phyloP scores from a whole-genome alignment of 2,329 filamentous ascomycete genomes.

The Claviceps lovelessii region DNA sequence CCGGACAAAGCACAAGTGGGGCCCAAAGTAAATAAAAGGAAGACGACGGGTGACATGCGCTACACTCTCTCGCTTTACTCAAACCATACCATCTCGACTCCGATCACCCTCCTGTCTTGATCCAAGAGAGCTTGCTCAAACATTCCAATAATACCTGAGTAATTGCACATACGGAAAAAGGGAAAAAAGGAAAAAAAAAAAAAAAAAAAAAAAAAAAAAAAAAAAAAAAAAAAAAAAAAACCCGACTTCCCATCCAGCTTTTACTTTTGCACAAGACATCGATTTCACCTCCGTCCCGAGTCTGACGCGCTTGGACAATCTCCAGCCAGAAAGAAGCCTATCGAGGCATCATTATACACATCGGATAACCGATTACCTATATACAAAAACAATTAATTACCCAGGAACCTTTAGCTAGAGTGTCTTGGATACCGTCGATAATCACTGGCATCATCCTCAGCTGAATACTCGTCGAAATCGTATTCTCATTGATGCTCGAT shows the following conservation, averaged over 20 bases:
- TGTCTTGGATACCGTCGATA: constrained; percentile 43
- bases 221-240: background rate
- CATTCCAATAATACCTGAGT: constrained; percentile 5
- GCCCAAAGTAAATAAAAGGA: constrained; percentile 33
- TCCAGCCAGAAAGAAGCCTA: constrained; percentile 23
- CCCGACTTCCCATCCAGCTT: constrained; percentile 25
- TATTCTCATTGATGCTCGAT: constrained; percentile 7
- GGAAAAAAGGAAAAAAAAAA: background rate
- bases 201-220: background rate
- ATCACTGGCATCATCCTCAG: constrained; percentile 22
- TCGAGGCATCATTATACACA: constrained; percentile 30
- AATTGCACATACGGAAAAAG: background rate
- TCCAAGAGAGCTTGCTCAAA: constrained; percentile 7
- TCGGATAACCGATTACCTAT: constrained; percentile 30
- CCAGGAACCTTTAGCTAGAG: constrained; percentile 45
- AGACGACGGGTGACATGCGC: constrained; percentile 11
- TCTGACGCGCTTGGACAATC: constrained; percentile 25
- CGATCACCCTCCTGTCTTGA: constrained; percentile 6
- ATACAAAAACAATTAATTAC: constrained; percentile 26
- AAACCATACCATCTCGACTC: constrained; percentile 9
- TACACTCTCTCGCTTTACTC: constrained; percentile 13
- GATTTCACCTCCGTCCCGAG: constrained; percentile 21
- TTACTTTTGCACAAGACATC: constrained; percentile 11
- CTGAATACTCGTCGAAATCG: constrained; percentile 31
- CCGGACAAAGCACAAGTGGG: constrained; percentile 21